Base-by-base conservation (phyloP, 345 rosid species). In the Camelina neglecta region DNA sequence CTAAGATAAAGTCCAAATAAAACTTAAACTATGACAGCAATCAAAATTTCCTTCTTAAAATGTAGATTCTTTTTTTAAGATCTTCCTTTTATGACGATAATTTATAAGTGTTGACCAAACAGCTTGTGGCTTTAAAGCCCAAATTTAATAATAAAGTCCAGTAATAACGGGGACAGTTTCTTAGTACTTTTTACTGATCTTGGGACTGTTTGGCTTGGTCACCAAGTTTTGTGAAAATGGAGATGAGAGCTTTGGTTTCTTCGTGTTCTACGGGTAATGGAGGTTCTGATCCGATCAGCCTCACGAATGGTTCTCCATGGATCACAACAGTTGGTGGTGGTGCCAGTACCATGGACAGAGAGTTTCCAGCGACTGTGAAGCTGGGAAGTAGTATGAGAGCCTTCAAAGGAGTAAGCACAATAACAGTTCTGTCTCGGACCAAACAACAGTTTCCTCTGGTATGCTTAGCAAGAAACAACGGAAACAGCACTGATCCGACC, bases 271-370 rank as follows among this genome's bases (percentile, higher is more conserved):
- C 88, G 2, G 94, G 97, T n/a, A 91, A 86, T 71, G 85, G 84
- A 50, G 92, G 87, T 21, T 90, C 89, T 23, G 83, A 81, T 38
- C 81, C 85, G 10, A 77, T 80, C 7, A 85, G 91, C 60, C 80
- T 89, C 47, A 75, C 86, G 1, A 87, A 87, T 77, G 86, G 84
- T 38, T 84, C 92, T 13, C 97, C 97, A 7, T 89, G 94, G 94
- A 79, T 87, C 67, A 81, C 86, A 35, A 85, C 93, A 2, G 87
- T 84, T 51, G 90, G 58, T 66, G 91, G 58, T 66, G 44, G 92
- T n/a, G 88, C 93, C 18, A 81, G 85, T 70, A 81, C 92, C 15
- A 79, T 87, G 72, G 90, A 81, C 62, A 76, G 90, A 57, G 85
- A 82, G 33, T 91, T 87, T 18, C 90, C 92, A 0, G 82, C 88